phyloP scores from a whole-genome alignment of 306 rosid species.

The Myrica gale region DNA sequence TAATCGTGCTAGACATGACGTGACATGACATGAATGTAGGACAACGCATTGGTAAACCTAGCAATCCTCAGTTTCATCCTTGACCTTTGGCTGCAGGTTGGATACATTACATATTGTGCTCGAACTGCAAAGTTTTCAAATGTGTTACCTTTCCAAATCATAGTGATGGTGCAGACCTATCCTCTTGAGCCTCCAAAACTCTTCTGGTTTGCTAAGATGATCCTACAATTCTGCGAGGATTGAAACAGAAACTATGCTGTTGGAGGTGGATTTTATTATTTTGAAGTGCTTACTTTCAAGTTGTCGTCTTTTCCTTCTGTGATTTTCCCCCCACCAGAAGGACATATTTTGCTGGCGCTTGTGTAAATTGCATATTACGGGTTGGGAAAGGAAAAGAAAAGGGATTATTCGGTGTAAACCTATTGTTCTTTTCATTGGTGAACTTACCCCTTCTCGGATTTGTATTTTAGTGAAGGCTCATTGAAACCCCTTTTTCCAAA shows the following conservation, averaged over 20 bases:
- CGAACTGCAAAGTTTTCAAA: conserved; percentile 82
- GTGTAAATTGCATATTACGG: conserved; percentile 12
- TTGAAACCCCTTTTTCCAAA: too few relatives aligned
- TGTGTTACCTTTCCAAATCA: conserved; percentile 82
- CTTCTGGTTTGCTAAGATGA: conserved; percentile 9
- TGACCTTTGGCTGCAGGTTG: conserved; percentile 50
- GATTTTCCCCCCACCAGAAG: conserved; percentile 9
- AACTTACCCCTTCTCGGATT: too few relatives aligned
- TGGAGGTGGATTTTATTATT: conserved; percentile 5
- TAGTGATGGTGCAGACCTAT: conserved; percentile 48
- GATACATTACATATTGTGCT: conserved; percentile 66
- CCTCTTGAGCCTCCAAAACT: conserved; percentile 30
- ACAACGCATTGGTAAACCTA: neutral
- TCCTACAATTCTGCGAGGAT: conserved; percentile 2
- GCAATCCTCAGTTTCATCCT: neutral
- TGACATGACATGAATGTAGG: neutral
- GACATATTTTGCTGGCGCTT: conserved; percentile 3
- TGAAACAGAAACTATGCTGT: neutral
- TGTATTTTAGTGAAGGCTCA: too few relatives aligned
- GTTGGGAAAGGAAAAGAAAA: neutral
- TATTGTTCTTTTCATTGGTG: conserved; percentile 12
- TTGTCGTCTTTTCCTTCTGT: conserved; percentile 11
- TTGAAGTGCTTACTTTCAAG: neutral
- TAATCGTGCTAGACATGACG: neutral
- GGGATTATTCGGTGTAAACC: neutral